These are phyloP conservation scores for Chimonanthus salicifolius DNA, from an alignment of 164 flowering plant genomes.

Conservation along the genomic window DNA sequence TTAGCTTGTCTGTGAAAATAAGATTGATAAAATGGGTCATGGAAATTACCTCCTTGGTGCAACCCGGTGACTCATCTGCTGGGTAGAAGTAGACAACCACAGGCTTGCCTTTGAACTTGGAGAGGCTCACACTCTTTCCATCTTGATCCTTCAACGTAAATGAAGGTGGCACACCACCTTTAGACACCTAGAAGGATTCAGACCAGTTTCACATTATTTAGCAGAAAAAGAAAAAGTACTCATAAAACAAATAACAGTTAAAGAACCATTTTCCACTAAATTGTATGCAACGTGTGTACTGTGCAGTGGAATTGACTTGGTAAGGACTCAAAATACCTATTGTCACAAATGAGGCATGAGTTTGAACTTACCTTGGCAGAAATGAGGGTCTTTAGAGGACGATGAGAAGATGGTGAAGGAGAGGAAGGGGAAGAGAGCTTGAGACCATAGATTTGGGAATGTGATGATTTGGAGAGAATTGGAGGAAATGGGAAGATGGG, in stretches of 20 bases:
- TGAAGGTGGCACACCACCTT: constrained; percentile 61
- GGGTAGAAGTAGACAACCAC: constrained; percentile 93
- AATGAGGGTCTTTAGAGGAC: constrained; percentile 28
- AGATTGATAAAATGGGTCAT: no score
- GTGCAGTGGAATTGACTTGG: not conserved
- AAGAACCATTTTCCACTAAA: not conserved
- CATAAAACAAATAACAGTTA: not conserved
- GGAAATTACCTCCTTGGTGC: constrained; percentile 80
- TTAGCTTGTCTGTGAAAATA: not conserved
- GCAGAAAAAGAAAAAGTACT: not conserved
- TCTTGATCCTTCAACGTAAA: constrained; percentile 92
- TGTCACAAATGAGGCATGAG: no score
- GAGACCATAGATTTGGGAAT: constrained; percentile 64
- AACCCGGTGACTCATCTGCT: constrained; percentile 95
- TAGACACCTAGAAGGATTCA: constrained; percentile 44
- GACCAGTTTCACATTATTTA: not conserved
- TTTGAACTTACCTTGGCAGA: constrained; percentile 52
- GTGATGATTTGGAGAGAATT: constrained; percentile 40
- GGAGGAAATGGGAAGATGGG: constrained; percentile 27
- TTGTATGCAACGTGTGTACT: no score
- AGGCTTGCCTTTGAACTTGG: constrained; percentile 90
- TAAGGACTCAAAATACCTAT: not conserved
- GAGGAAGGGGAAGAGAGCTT: constrained; percentile 31
- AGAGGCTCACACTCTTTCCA: constrained; percentile 64
- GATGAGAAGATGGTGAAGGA: constrained; percentile 24